These are phyloP conservation scores for Sporothrix humicola DNA, from an alignment of 2,329 filamentous ascomycete species.

Conservation along the genomic window DNA sequence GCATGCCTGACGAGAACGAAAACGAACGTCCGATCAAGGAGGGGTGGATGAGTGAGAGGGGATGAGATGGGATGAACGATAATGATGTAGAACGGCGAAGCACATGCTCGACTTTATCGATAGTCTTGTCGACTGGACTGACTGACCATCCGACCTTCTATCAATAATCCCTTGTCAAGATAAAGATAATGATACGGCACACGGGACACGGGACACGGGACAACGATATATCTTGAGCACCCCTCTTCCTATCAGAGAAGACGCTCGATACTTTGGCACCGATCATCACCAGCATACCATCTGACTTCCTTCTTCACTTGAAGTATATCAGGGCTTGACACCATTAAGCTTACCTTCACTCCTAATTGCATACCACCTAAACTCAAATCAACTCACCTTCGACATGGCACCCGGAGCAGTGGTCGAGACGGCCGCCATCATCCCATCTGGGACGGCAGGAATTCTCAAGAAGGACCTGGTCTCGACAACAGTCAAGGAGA, in stretches of 20 bases:
- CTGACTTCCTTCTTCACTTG: neutral
- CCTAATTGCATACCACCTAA: neutral
- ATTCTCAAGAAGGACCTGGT: neutral
- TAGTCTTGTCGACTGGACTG: neutral
- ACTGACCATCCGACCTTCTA: neutral
- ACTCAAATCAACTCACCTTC: neutral
- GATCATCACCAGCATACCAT: neutral
- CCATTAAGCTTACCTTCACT: neutral
- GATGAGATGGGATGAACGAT: neutral
- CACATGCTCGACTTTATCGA: neutral
- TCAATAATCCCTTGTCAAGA: neutral
- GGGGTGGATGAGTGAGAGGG: neutral
- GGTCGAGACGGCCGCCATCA: neutral
- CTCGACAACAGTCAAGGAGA: neutral
- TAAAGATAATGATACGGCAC: neutral
- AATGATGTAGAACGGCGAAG: neutral
- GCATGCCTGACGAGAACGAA: too few species aligned
- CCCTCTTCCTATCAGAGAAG: neutral
- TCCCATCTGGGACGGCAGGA: slow-evolving; percentile 4
- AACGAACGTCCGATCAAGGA: neutral
- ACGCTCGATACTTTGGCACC: neutral
- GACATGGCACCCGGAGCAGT: slow-evolving; percentile 30
- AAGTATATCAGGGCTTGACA: neutral
- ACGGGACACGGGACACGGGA: neutral
- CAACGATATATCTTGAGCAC: neutral